phyloP scores from a whole-genome alignment of 345 rosid species.

The Citrus australasica region DNA sequence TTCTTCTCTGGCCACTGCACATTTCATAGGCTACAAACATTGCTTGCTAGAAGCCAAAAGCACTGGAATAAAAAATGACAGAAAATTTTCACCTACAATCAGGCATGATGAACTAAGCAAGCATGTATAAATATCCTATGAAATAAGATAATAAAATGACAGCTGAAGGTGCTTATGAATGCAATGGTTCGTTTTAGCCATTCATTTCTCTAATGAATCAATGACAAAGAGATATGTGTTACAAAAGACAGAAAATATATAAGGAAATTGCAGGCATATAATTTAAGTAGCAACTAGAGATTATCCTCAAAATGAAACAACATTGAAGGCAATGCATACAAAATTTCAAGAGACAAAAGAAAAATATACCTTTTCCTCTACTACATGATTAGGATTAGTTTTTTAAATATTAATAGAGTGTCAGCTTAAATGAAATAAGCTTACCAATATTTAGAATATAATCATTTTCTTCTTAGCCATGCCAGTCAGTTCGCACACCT shows the following conservation, averaged over 20 bases:
- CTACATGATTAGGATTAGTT: not conserved
- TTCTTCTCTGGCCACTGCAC: not conserved
- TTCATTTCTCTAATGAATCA: not conserved
- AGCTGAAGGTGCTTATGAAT: not conserved
- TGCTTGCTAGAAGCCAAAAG: not conserved
- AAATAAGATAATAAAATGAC: not conserved
- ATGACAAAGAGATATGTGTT: not conserved
- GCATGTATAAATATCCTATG: not conserved
- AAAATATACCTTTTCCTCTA: not conserved
- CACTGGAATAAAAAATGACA: not conserved
- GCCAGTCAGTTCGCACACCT: not conserved
- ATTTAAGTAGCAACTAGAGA: not conserved
- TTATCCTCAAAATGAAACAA: not conserved
- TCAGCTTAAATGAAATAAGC: not conserved
- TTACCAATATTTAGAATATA: not conserved
- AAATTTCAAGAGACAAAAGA: not conserved
- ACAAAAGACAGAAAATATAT: not conserved
- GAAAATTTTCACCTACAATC: not conserved
- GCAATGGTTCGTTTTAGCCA: not conserved
- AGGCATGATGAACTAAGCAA: not conserved
- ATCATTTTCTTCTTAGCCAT: not conserved
- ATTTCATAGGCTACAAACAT: no score
- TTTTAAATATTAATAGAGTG: not conserved
- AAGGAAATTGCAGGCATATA: not conserved
- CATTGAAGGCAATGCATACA: not conserved